Percentiles rank a stretch among this genome's conserved stretches.
Conservation (phyloP, 495 filamentous ascomycete genomes). For the Melanomma pulvis-pyrius region DNA sequence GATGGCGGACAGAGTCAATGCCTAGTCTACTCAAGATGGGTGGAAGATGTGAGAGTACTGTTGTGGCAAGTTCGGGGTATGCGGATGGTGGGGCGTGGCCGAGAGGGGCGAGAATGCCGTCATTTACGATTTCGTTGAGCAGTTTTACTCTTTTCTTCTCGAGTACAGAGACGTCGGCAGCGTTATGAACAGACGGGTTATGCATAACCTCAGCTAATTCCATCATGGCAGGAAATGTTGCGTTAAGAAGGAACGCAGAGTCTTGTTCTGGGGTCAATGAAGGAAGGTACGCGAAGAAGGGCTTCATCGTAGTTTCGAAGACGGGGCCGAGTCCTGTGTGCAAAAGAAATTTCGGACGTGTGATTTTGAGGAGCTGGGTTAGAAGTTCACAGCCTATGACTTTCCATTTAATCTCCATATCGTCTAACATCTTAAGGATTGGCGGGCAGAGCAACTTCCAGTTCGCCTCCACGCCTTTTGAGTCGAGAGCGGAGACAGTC, state of each 20-base stretch:
- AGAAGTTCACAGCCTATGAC: conserved; percentile 64
- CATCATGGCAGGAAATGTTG: conserved; percentile 69
- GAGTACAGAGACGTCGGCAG: conserved; percentile 36
- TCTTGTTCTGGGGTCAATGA: conserved; percentile 74
- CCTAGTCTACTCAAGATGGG: conserved; percentile 62
- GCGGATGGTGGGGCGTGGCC: conserved; percentile 28
- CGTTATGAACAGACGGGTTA: conserved; percentile 8
- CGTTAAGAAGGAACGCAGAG: conserved; percentile 64
- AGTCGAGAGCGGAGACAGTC: conserved; percentile 58
- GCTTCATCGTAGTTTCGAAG: conserved; percentile 76
- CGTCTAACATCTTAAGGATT: conserved; percentile 78
- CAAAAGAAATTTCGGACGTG: conserved; percentile 58
- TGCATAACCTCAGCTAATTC: conserved; percentile 57
- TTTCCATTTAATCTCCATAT: conserved; percentile 59
- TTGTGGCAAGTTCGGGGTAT: conserved; percentile 51
- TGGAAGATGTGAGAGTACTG: conserved; percentile 59
- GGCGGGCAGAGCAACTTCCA: conserved; percentile 87
- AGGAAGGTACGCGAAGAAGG: conserved; percentile 73
- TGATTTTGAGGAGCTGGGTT: conserved; percentile 56
- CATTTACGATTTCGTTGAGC: conserved; percentile 34
- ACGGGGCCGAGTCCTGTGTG: conserved; percentile 77
- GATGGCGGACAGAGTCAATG: conserved; percentile 72
- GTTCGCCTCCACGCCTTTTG: conserved; percentile 45
- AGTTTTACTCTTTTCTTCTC: conserved; percentile 39
- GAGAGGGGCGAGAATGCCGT: conserved; percentile 53